These are phyloP conservation scores for Castanea crenata DNA, from an alignment of 306 rosid genomes.

Conservation along the genomic window DNA sequence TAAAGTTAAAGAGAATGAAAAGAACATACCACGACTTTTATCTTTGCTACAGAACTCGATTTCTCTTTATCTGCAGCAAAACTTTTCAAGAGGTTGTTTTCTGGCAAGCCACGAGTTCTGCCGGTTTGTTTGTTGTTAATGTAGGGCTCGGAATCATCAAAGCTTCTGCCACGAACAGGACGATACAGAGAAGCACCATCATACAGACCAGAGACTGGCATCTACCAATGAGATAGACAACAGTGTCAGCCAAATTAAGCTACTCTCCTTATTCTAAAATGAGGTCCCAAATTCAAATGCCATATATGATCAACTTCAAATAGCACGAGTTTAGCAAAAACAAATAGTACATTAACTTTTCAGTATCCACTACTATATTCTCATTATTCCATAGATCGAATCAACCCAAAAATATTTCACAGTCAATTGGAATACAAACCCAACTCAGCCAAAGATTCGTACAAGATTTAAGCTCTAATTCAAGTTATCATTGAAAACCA, in stretches of 20 bases:
- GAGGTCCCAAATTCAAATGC: neutral
- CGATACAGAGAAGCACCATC: constrained; percentile 45
- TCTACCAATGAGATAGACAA: constrained; percentile 42
- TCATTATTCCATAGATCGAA: neutral
- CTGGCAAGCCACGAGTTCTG: constrained; percentile 63
- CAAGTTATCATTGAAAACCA: neutral
- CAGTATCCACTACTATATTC: neutral
- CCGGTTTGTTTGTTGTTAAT: constrained; percentile 59
- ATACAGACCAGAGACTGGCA: constrained; percentile 52
- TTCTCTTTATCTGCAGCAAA: constrained; percentile 87
- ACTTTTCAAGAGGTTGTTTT: constrained; percentile 61
- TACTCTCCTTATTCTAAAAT: neutral
- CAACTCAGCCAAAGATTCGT: neutral
- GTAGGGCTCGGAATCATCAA: constrained; percentile 80
- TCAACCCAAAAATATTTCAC: neutral
- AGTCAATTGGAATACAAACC: neutral
- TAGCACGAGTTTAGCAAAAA: neutral
- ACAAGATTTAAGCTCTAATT: neutral
- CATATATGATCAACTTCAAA: neutral
- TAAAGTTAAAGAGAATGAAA: neutral
- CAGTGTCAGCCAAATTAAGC: constrained; percentile 18
- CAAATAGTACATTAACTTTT: neutral
- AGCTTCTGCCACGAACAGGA: constrained; percentile 59
- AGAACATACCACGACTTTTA: constrained; percentile 96
- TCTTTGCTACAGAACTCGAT: constrained; percentile 87